Evolutionary conservation across 1,284 basidiomycete species (phyloP), one percentile per base, ranked within the genome.

Genomic region (Neonothopanus nambi): DNA sequence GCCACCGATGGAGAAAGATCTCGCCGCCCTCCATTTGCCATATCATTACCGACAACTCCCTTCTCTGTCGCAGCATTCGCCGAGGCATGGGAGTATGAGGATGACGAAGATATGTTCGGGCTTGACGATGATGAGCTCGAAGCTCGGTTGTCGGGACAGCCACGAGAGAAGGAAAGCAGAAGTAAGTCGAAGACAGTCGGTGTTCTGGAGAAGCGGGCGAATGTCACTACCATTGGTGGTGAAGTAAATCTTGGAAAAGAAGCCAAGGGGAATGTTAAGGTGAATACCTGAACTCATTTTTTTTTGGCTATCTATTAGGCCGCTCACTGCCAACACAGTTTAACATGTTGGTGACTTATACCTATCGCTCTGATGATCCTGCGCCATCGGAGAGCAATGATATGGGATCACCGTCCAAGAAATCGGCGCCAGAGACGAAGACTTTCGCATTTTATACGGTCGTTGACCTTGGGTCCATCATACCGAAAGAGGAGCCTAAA

Each of bases 61-160:
- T 95, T 97, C 65, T 79, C 89, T 1, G 84, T 97, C 37, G 87
- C 89, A 13, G 89, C 94, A 1, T 93, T 90, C 63, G 93, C 93
- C 26, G 95, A 97, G 66, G 92, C 91, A 37, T 96, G 93, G 94
- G 94, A 95, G 67, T 96, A 95, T 59, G 94, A 96, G 45, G 91
- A 95, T 50, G 91, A 93, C 45, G 92, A 93, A 57, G 89, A 90
- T 37, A 89, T 91, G 79, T 87, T 89, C 60, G 81, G 76, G 28
- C 72, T 84, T 6, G 88, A 90, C 39, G 89, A 89, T 24, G 89
- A 88, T 30, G 81, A 85, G 43, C 74, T 67, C 52, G 67, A 64
- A 53, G 71, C 63, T 53, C 69, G 62, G 37, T 62, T 52, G 57
- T 71, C 66, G 60, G 71, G 63, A 64, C 30, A 33, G 13, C 30